Evolutionary conservation across 1,139 yeast species (phyloP).

Genomic region (Taphrina wiesneri): DNA sequence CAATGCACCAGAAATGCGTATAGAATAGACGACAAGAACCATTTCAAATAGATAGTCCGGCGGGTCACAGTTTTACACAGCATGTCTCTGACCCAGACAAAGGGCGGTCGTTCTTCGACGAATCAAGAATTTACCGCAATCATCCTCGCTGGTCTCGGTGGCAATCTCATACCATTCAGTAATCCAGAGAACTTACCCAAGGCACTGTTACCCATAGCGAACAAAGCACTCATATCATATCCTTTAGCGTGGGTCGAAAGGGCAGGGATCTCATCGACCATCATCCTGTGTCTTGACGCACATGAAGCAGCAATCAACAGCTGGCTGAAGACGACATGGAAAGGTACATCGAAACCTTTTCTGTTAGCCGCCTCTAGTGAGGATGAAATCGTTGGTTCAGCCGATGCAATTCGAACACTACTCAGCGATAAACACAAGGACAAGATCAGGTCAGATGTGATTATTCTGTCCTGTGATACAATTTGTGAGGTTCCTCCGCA

Average conservation of each 20-base stretch:
- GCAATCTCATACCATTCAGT: conserved; percentile 37
- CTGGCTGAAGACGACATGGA: conserved; percentile 39
- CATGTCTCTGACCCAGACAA: background rate
- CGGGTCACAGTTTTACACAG: background rate
- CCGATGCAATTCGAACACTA: conserved; percentile 54
- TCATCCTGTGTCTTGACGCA: conserved; percentile 55
- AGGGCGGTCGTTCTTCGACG: conserved; percentile 1
- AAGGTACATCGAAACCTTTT: conserved; percentile 38
- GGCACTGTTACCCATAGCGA: conserved; percentile 85
- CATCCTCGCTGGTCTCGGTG: conserved; percentile 37
- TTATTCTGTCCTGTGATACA: conserved; percentile 88
- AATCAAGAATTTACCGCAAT: conserved; percentile 36
- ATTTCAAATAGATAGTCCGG: background rate
- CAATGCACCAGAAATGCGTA: background rate
- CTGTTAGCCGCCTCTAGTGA: conserved; percentile 37
- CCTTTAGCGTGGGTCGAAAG: conserved; percentile 90
- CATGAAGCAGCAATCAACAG: conserved; percentile 43
- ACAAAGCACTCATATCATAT: conserved; percentile 83
- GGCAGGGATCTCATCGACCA: conserved; percentile 68
- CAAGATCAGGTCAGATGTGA: conserved; percentile 54
- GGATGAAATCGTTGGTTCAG: conserved; percentile 47
- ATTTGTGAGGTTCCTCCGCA: conserved; percentile 90
- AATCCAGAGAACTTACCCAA: conserved; percentile 53
- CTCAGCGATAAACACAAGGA: conserved; percentile 34
- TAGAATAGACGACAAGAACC: background rate